Evolutionary conservation across 2,329 filamentous ascomycete species (phyloP).

Genomic region (Cladophialophora carrionii): DNA sequence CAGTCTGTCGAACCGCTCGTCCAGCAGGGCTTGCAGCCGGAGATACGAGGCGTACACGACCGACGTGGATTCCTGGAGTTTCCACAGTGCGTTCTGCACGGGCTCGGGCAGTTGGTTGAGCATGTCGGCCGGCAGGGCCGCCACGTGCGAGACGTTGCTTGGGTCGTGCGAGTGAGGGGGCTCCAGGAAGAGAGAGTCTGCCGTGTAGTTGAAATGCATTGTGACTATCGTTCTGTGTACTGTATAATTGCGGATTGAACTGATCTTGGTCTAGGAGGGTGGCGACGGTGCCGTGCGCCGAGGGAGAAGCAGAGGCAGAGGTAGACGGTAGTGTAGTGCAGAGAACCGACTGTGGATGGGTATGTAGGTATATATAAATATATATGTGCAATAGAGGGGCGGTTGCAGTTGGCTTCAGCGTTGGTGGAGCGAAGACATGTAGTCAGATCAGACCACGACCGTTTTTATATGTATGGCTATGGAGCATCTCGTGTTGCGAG

Average conservation of each 20-base stretch:
- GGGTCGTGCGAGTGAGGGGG: conserved; percentile 34
- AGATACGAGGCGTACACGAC: conserved; percentile 36
- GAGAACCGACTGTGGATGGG: not conserved
- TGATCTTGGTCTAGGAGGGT: not conserved
- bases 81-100: conserved; percentile 32
- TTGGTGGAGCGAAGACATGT: conserved; percentile 4
- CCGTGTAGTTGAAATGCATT: conserved; percentile 21
- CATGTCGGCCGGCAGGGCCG: conserved; percentile 31
- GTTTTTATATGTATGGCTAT: conserved; percentile 10
- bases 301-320: not conserved
- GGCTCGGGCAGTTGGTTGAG: conserved; percentile 31
- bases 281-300: too few species aligned
- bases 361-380: not conserved
- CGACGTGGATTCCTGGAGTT: conserved; percentile 35
- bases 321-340: too few species aligned
- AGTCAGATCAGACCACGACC: conserved; percentile 22
- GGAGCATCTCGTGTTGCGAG: conserved; percentile 5
- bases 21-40: conserved; percentile 29
- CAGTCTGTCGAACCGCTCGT: conserved; percentile 35
- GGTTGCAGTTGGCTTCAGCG: not conserved
- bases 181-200: conserved; percentile 32
- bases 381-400: conserved; percentile 10
- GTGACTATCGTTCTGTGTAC: not conserved
- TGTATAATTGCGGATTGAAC: conserved; percentile 1
- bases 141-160: conserved; percentile 31